Evolutionary conservation across 1,284 basidiomycete species (phyloP).

Genomic region (Cryptococcus sp.): DNA sequence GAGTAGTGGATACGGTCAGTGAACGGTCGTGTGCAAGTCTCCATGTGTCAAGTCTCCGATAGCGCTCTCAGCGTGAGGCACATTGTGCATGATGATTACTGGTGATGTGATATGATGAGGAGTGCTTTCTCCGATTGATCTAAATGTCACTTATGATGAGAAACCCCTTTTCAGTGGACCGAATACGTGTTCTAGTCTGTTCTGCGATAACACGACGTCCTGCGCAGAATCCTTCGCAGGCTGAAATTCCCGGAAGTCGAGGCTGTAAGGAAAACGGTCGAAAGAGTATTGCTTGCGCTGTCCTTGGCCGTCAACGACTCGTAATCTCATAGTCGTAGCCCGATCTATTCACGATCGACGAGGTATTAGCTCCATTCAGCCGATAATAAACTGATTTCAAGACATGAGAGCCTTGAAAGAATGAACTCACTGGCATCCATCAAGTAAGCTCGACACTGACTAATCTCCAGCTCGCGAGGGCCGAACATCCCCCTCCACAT

Average conservation of each 20-base stretch:
- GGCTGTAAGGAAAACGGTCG: slow-evolving; percentile 17
- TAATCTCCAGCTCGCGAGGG: slow-evolving; percentile 5
- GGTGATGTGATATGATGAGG: too few species aligned
- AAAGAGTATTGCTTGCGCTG: background rate
- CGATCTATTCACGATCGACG: background rate
- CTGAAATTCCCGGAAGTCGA: slow-evolving; percentile 18
- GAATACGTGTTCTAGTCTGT: slow-evolving; percentile 26
- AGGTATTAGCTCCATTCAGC: background rate
- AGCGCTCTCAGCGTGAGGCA: too few species aligned
- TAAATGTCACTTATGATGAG: too few species aligned
- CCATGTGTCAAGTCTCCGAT: too few species aligned
- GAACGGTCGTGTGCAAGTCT: too few species aligned
- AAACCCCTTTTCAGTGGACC: slow-evolving; percentile 8
- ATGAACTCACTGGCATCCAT: background rate
- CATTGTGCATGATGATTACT: too few species aligned
- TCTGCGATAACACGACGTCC: slow-evolving; percentile 24
- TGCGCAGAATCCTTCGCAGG: slow-evolving; percentile 12
- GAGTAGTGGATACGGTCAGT: too few species aligned
- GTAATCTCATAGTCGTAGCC: background rate
- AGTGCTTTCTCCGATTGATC: too few species aligned
- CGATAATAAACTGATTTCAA: background rate
- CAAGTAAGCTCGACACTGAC: background rate
- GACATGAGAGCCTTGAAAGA: background rate
- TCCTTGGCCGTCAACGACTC: background rate
- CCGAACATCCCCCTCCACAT: slow-evolving; percentile 5